These are phyloP conservation scores for Ceratobasidium theobromae DNA, from an alignment of 1,284 basidiomycete species.

Conservation along the genomic window DNA sequence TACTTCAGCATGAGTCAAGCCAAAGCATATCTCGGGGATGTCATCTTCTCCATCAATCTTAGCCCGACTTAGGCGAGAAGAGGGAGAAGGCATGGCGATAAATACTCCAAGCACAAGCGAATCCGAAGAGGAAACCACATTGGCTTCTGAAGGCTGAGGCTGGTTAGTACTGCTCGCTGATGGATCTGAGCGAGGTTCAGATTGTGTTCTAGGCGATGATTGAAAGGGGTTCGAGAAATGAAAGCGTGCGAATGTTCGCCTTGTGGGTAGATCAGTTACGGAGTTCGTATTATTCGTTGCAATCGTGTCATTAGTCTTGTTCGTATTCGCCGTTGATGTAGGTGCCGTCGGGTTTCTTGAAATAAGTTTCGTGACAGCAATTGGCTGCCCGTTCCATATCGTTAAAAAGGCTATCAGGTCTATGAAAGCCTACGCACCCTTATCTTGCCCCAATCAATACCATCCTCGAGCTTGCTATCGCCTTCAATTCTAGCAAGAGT, in stretches of 20 bases:
- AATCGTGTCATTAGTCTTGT: too few relatives aligned
- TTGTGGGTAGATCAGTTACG: background rate
- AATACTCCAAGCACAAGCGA: constrained; percentile 8
- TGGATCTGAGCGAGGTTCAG: too few relatives aligned
- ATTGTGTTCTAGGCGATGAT: background rate
- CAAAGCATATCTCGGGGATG: constrained; percentile 18
- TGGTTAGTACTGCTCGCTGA: background rate
- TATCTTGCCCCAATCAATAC: background rate
- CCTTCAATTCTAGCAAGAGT: background rate
- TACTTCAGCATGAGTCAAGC: constrained; percentile 7
- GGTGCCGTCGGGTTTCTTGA: too few relatives aligned
- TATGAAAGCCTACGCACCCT: background rate
- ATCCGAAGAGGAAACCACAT: background rate
- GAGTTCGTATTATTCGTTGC: too few relatives aligned
- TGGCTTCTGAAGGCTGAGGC: background rate
- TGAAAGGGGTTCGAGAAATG: background rate
- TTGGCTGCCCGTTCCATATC: background rate
- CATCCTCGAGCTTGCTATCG: background rate
- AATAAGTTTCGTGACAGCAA: constrained; percentile 7
- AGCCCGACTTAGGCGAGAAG: background rate
- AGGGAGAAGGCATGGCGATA: constrained; percentile 21
- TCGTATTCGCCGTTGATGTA: too few relatives aligned
- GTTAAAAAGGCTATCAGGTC: background rate
- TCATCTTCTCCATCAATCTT: background rate
- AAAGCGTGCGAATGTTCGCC: background rate